Base-by-base conservation (phyloP, 805 yeast species). In the Candida caryicola region DNA sequence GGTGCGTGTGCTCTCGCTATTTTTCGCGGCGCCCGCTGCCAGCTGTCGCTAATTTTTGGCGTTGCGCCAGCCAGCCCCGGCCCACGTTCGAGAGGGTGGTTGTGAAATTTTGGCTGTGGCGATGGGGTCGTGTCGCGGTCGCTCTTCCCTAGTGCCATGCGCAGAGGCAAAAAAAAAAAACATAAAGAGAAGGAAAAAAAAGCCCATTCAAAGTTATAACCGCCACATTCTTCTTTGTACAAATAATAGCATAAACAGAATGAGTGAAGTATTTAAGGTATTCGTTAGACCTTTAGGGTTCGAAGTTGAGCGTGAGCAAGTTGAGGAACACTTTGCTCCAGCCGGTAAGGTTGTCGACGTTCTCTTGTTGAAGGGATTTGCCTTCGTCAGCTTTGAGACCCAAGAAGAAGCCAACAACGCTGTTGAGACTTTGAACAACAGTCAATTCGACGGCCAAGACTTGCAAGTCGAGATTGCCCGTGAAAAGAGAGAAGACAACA, bases 371-470 rank as follows among this genome's bases (percentile, higher is more conserved):
- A 82, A 84, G 53, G 96, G 96, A 30, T 85, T 81, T 56, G 97
- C 95, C 17, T 90, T 87, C 60, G 85, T 91, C 43, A 95, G 90
- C 60, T 93, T 79, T 54, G 88, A 79, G 59, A 76, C 74, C 47
- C 72, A 77, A 31, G 81, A 74, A 42, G 71, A 64, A 45, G 81
- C 81, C 32, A 58, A 61, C 40, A 63, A 59, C 41, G 82, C 82
- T 5, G 65, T 69, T 44, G 72, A 69, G 34, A 66, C 73, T 28
- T 68, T 73, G 44, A 49, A 63, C 45, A 71, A 67, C 42, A 55
- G 68, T 46, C 69, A 71, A 14, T 74, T 76, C 50, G 70, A 68
- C 28, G 81, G 79, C 33, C 74, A 71, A 51, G 59, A 66, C 17
- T 61, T 77, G 45, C 73, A 66, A 44, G 68, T 77, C 45, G 81